These are phyloP conservation scores for Rubia peregrina DNA, from an alignment of 305 asterid genomes.

Conservation along the genomic window DNA sequence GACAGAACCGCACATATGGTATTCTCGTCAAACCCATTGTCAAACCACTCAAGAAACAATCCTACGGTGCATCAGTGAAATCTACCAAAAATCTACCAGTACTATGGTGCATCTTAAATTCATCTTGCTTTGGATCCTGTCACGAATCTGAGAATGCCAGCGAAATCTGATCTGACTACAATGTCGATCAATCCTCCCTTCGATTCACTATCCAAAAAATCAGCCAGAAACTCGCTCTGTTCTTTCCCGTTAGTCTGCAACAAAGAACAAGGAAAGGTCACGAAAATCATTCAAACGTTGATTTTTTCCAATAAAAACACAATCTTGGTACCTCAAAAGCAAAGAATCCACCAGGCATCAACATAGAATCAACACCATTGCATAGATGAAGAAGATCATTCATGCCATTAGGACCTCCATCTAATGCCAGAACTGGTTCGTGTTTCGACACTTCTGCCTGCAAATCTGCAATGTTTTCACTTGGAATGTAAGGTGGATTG, in stretches of 20 bases:
- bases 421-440: conserved; percentile 79
- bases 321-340: conserved; percentile 63
- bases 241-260: conserved; percentile 78
- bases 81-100: no score
- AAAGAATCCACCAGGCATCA: conserved; percentile 73
- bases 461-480: conserved; percentile 46
- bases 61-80: no score
- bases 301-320: neutral
- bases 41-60: no score
- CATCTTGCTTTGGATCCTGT: conserved; percentile 48
- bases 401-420: conserved; percentile 75
- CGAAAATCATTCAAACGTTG: neutral
- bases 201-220: conserved; percentile 37
- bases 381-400: conserved; percentile 65
- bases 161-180: conserved; percentile 48
- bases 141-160: conserved; percentile 68
- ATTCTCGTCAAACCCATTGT: no score
- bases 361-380: conserved; percentile 56
- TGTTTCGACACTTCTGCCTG: conserved; percentile 80
- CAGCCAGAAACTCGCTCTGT: conserved; percentile 54
- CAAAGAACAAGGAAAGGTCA: conserved; percentile 12
- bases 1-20: neutral
- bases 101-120: neutral
- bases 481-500: conserved; percentile 90
- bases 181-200: conserved; percentile 46